Evolutionary conservation across 805 yeast genomes (phyloP).

Genomic region (Ogataea henricii): DNA sequence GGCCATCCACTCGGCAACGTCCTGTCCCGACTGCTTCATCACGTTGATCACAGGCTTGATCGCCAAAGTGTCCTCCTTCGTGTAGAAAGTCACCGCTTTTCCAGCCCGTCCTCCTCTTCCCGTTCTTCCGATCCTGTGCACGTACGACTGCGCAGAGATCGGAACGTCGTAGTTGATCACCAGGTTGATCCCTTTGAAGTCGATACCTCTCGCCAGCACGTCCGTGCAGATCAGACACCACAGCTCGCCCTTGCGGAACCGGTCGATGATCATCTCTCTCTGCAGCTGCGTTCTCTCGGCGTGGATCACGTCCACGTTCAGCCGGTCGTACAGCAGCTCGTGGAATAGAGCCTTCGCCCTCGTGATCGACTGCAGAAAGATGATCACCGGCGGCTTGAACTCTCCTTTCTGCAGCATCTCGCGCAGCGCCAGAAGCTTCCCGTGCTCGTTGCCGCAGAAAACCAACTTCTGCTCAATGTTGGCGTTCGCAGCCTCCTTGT

Average conservation of each 20-base stretch:
- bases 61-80: constrained; percentile 79
- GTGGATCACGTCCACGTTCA: constrained; percentile 94
- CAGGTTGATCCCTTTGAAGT: constrained; percentile 91
- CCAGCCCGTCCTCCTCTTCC: constrained; percentile 94
- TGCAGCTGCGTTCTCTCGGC: constrained; percentile 91
- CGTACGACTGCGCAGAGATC: constrained; percentile 88
- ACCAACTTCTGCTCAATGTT: constrained; percentile 81
- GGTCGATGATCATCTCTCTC: constrained; percentile 79
- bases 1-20: constrained; percentile 81
- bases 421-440: constrained; percentile 89
- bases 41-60: constrained; percentile 88
- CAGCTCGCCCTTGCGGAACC: constrained; percentile 84
- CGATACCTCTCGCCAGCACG: constrained; percentile 94
- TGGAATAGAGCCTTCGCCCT: constrained; percentile 96
- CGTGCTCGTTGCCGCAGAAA: constrained; percentile 92
- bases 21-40: constrained; percentile 74
- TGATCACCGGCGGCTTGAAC: constrained; percentile 88
- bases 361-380: constrained; percentile 86
- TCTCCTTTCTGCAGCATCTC: constrained; percentile 84
- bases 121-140: constrained; percentile 97
- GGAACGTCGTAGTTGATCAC: constrained; percentile 98
- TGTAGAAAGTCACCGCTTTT: constrained; percentile 86
- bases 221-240: constrained; percentile 98
- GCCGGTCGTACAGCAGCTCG: constrained; percentile 85
- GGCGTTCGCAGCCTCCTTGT: constrained; percentile 87